Base-by-base conservation (phyloP, 2,329 filamentous ascomycete species). In the Diaporthe caulivora region DNA sequence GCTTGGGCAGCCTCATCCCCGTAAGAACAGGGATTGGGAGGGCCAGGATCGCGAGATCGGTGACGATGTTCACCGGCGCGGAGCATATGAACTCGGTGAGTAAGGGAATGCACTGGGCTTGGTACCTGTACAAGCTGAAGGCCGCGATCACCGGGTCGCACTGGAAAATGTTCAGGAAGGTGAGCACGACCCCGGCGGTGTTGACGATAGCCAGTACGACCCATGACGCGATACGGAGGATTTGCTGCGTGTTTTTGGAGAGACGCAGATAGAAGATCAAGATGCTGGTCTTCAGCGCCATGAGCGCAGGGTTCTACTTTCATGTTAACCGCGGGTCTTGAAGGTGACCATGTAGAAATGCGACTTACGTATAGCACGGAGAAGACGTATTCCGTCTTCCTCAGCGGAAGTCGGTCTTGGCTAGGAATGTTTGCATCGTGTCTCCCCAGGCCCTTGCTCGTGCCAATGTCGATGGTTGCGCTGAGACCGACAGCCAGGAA, bases 211-310 rank as follows among this genome's bases (percentile, higher is more conserved):
- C 86, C 1, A 98, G 85, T 0, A 94, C 95, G 6, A 88, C 86
- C 86, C 95, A 95, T n/a, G 94, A 97, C n/a, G 92, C 92, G 83
- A 93, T 90, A 74, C 93, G 91, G 76, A 98, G 92, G 65, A 95
- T 86, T 76, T 91, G 90, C 77, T 97, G 91, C 0, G 90, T 92
- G 74, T 94, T 93, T 78, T 92, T 93, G 34, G 94, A 94, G 62
- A 98, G 87, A 53, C 93, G 92, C 65, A 98, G 87, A 83, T 97
- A 98, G 82, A 98, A 98, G 70, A 97, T 88, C 73, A 98, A 87
- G 78, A 98, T 94, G n/a, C 95, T 97, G 0, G 94, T 95, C 84
- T 98, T 98, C 67, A 94, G 95, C 3, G 93, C 92, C 94, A 97
- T 97, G 72, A 98, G 87, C 4, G 94, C 93, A 17, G 95, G 95